Percentiles rank a stretch among this genome's conserved stretches.
Conservation (phyloP, 805 yeast species). For the Naumovozyma dairenensis region DNA sequence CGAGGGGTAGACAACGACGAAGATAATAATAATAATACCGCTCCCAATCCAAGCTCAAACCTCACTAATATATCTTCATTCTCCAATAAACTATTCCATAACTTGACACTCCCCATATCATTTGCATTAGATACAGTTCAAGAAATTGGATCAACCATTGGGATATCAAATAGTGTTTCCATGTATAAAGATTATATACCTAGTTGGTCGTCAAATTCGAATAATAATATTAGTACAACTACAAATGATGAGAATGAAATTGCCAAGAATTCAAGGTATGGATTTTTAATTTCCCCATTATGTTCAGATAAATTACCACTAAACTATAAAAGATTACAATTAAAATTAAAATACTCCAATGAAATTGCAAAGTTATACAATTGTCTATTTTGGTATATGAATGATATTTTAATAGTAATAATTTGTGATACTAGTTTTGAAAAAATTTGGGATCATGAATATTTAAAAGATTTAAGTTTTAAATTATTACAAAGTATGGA, state of each 20-base stretch:
- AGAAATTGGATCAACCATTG: constrained; percentile 27
- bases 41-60: background rate
- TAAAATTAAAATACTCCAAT: constrained; percentile 13
- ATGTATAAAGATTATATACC: constrained; percentile 24
- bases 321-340: constrained; percentile 15
- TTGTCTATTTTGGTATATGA: constrained; percentile 25
- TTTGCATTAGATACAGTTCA: constrained; percentile 29
- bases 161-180: constrained; percentile 25
- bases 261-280: constrained; percentile 11
- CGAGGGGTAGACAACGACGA: constrained; percentile 1
- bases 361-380: constrained; percentile 10
- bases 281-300: constrained; percentile 26
- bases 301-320: constrained; percentile 16
- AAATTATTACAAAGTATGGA: constrained; percentile 16
- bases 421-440: constrained; percentile 18
- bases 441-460: constrained; percentile 22
- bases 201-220: constrained; percentile 6
- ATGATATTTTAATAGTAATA: constrained; percentile 19
- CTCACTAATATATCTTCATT: constrained; percentile 1
- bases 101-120: constrained; percentile 24
- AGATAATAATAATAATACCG: background rate
- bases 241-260: background rate
- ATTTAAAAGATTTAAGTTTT: constrained; percentile 20
- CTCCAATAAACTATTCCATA: constrained; percentile 19
- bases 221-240: background rate